Percentiles rank a stretch among this genome's conserved stretches.
Conservation (phyloP, 2,329 filamentous ascomycete genomes). For the Berkeleyomyces rouxiae region DNA sequence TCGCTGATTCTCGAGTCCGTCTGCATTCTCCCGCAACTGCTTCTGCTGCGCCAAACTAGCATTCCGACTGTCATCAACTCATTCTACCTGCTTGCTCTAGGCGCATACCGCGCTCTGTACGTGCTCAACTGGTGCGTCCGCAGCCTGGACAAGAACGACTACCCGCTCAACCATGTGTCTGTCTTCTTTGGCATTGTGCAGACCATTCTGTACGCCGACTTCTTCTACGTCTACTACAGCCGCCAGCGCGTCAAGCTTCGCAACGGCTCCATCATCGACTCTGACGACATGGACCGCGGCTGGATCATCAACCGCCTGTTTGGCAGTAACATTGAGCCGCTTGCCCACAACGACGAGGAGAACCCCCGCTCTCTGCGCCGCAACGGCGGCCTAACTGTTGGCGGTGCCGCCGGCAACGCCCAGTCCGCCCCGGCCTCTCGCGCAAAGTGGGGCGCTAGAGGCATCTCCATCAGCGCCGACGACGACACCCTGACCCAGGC, state of each 20-base stretch:
- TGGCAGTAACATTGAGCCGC: conserved; percentile 35
- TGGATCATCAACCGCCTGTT: conserved; percentile 72
- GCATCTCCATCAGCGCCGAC: conserved; percentile 51
- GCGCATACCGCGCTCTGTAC: conserved; percentile 77
- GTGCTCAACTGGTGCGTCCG: conserved; percentile 80
- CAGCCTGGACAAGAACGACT: conserved; percentile 39
- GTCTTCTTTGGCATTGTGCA: conserved; percentile 80
- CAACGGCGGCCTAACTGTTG: conserved; percentile 16
- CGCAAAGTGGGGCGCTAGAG: conserved; percentile 45
- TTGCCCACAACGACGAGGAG: conserved; percentile 41
- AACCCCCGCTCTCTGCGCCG: conserved; percentile 25
- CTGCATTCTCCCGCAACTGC: conserved; percentile 76
- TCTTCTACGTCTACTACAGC: conserved; percentile 92
- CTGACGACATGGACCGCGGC: conserved; percentile 69
- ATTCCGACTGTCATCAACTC: conserved; percentile 93
- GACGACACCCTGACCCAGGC: conserved; percentile 38
- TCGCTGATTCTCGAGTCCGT: conserved; percentile 84
- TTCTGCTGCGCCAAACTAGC: conserved; percentile 83
- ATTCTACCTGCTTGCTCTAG: conserved; percentile 81
- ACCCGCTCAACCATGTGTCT: conserved; percentile 50
- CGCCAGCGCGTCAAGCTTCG: conserved; percentile 87
- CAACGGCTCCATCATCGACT: conserved; percentile 73
- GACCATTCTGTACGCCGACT: conserved; percentile 80
- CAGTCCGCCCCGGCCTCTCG: conserved; percentile 16
- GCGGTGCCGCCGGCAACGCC: background rate